Evolutionary conservation across 2,329 filamentous ascomycete genomes (phyloP).

Genomic region (Dothiorella sarmentorum): DNA sequence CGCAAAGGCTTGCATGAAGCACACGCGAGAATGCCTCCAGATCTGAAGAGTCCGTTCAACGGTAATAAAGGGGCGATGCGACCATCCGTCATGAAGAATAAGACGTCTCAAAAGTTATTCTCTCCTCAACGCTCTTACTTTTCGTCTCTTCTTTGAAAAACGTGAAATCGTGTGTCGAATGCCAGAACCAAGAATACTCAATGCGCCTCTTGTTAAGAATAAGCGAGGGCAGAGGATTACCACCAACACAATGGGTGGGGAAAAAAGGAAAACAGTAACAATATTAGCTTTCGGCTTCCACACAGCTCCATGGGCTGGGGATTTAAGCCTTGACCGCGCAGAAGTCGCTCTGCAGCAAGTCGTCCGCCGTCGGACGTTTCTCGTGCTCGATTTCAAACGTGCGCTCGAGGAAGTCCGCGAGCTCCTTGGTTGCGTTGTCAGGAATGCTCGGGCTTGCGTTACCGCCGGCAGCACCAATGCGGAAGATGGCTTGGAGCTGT

Average conservation of each 20-base stretch:
- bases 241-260: background rate
- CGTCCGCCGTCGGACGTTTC: slow-evolving; percentile 85
- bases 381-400: slow-evolving; percentile 97
- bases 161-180: slow-evolving; percentile 10
- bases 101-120: slow-evolving; percentile 5
- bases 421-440: slow-evolving; percentile 79
- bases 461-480: slow-evolving; percentile 73
- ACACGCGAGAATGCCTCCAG: background rate
- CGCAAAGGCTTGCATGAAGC: background rate
- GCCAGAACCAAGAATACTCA: slow-evolving; percentile 3
- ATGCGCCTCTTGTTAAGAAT: background rate
- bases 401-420: slow-evolving; percentile 74
- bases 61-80: background rate
- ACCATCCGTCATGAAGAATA: slow-evolving; percentile 6
- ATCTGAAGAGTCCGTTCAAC: background rate
- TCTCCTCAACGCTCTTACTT: background rate
- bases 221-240: slow-evolving; percentile 2
- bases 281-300: slow-evolving; percentile 2
- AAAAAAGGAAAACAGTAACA: background rate
- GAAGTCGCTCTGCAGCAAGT: slow-evolving; percentile 81
- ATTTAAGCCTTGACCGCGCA: slow-evolving; percentile 64
- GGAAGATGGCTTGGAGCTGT: slow-evolving; percentile 97
- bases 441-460: slow-evolving; percentile 86
- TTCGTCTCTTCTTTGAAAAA: slow-evolving; percentile 13
- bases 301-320: background rate